Evolutionary conservation across 148 eudicot genomes (phyloP).

Genomic region (Rhododendron ovatum): DNA sequence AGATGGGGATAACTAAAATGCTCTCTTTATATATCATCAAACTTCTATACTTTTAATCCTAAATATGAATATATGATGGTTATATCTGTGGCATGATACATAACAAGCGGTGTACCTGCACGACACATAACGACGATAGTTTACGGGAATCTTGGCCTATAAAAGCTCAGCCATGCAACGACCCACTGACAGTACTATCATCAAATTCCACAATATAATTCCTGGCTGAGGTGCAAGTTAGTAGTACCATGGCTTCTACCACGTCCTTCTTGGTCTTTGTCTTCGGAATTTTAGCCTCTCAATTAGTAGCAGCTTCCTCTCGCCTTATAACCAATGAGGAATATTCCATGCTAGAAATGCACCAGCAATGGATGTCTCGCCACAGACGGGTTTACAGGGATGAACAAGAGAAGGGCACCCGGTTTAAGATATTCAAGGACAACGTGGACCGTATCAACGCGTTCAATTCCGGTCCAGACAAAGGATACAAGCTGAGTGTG

Average conservation of each 20-base stretch:
- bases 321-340: conserved; percentile 23
- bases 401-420: conserved; percentile 30
- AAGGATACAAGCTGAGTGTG: conserved; percentile 31
- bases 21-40: too few relatives aligned
- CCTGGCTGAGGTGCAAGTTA: too few relatives aligned
- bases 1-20: too few relatives aligned
- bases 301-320: not conserved
- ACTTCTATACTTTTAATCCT: too few relatives aligned
- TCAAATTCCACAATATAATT: not conserved
- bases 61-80: too few relatives aligned
- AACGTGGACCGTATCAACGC: conserved; percentile 52
- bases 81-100: too few relatives aligned
- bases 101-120: too few relatives aligned
- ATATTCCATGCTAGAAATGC: conserved; percentile 28
- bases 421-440: conserved; percentile 42
- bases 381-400: conserved; percentile 50
- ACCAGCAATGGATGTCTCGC: conserved; percentile 51
- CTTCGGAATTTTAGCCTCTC: conserved; percentile 14
- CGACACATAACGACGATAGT: too few relatives aligned
- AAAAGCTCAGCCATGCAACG: not conserved
- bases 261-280: conserved; percentile 10
- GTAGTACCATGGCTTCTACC: conserved; percentile 18
- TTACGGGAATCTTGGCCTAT: not conserved
- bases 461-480: conserved; percentile 20
- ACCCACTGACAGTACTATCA: not conserved